Conservation (phyloP, 768 basidiomycete species). For the Mycena albidolilacea region DNA sequence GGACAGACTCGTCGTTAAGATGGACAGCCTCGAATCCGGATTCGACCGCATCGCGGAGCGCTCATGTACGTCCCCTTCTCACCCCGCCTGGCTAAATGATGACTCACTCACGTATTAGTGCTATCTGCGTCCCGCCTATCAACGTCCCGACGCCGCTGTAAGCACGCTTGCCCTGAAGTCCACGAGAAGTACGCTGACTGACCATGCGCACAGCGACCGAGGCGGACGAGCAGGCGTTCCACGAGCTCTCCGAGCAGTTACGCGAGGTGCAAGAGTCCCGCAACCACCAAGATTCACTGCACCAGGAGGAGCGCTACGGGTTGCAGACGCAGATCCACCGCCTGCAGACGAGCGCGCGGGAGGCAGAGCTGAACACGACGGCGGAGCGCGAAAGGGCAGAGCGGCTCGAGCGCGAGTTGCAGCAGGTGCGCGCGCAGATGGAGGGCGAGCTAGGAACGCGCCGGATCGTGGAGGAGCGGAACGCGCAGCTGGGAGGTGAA, state of each 20-base stretch:
- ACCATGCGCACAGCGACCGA: conserved; percentile 67
- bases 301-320: conserved; percentile 70
- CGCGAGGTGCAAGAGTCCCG: conserved; percentile 71
- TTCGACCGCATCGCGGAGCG: conserved; percentile 92
- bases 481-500: conserved; percentile 68
- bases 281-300: conserved; percentile 66
- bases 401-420: conserved; percentile 74
- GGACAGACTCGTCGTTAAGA: conserved; percentile 79
- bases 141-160: conserved; percentile 80
- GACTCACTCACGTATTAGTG: conserved; percentile 58
- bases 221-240: conserved; percentile 82
- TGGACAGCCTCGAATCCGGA: conserved; percentile 84
- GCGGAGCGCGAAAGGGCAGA: conserved; percentile 69
- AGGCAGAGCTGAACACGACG: conserved; percentile 53
- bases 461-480: conserved; percentile 75
- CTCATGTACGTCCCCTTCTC: conserved; percentile 68
- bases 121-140: conserved; percentile 82
- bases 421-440: conserved; percentile 71
- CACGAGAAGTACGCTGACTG: conserved; percentile 25
- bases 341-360: conserved; percentile 62
- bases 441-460: conserved; percentile 76
- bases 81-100: conserved; percentile 21
- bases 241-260: conserved; percentile 80
- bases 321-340: conserved; percentile 71
- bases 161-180: conserved; percentile 47